Conservation (phyloP, 2,329 filamentous ascomycete genomes). For the Neophaeococcomyces aloes region DNA sequence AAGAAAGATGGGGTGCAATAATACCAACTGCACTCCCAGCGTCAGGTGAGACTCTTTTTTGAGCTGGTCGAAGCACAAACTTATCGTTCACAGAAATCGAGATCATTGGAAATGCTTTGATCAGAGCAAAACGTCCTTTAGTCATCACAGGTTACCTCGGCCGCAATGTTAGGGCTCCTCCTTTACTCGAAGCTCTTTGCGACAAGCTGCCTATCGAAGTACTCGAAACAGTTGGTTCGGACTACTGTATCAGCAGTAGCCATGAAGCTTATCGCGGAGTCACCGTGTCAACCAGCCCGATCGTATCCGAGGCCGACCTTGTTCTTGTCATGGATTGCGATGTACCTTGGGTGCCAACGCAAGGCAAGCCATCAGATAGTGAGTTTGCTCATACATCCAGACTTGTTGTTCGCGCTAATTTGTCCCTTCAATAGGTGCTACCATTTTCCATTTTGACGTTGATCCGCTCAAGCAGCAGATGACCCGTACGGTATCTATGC, state of each 20-base stretch:
- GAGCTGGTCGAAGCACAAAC: too few species aligned
- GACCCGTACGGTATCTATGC: conserved; percentile 13
- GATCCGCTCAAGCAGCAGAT: conserved; percentile 62
- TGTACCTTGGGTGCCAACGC: conserved; percentile 67
- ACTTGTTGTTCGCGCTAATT: too few species aligned
- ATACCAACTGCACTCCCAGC: conserved; percentile 32
- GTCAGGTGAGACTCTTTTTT: conserved; percentile 51
- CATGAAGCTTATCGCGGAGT: conserved; percentile 53
- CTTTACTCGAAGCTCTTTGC: conserved; percentile 35
- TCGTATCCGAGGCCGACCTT: conserved; percentile 64
- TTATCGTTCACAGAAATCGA: conserved; percentile 34
- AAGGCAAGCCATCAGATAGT: conserved; percentile 37
- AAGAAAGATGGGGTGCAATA: conserved; percentile 59
- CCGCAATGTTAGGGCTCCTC: conserved; percentile 31
- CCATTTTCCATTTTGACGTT: conserved; percentile 53
- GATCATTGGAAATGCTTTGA: conserved; percentile 32
- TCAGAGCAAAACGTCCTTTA: conserved; percentile 37
- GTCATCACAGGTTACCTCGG: conserved; percentile 41
- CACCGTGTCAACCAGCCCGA: conserved; percentile 60
- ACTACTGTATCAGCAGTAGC: conserved; percentile 38
- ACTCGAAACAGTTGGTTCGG: conserved; percentile 40
- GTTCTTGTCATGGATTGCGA: conserved; percentile 50
- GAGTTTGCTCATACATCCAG: conserved; percentile 20
- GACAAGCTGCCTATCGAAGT: conserved; percentile 40
- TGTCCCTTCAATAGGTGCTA: conserved; percentile 39